Base-by-base conservation (phyloP, 139 green algal species). In the Picochlorum costavermella region DNA sequence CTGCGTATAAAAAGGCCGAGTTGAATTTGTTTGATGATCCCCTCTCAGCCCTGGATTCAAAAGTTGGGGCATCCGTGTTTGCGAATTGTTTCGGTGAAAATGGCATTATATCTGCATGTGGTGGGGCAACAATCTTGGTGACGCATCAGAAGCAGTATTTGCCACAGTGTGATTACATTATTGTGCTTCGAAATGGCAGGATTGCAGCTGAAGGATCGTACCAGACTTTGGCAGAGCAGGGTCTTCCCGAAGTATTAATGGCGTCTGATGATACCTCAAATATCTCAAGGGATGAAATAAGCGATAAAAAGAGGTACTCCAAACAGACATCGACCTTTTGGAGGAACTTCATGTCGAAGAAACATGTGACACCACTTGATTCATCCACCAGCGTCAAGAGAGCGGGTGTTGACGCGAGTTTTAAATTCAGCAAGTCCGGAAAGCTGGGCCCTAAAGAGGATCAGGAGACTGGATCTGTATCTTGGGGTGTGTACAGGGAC, bases 111-210 rank as follows among this genome's bases (percentile, higher is more conserved):
- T 58, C 56, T 44, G 4, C 46, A 26, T 40, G 33, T 40, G 75
- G 65, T 45, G 60, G 51, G 50, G 95, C 88, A 0, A 79, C 87
- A 29, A 62, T 96, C 40, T 76, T 96, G 50, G 90, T 94, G 2
- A 96, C 88, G 3, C 90, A 96, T 64, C 88, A 95, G 75, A 65
- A 77, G 16, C 90, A 96, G 69, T 94, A 82, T 75, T 81, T 96
- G 65, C 81, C 86, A n/a, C 46, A 56, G 14, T 89, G 81, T 56
- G 88, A 94, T 73, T 63, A 70, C 1, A 75, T 96, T 26, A 23
- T 91, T 36, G 83, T 96, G 50, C 68, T 96, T 56, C 65, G 79
- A 0, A 62, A 62, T 9, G 89, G 89, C 13, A 33, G 26, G 2
- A 37, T 91, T 8, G 61, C 61, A 17, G 73, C 80, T 9, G 46